A percentile compares a stretch with the other conserved stretches of the same genome.
phyloP scores from a whole-genome alignment of 2,329 filamentous ascomycete species.

The Cladosporium sp. region DNA sequence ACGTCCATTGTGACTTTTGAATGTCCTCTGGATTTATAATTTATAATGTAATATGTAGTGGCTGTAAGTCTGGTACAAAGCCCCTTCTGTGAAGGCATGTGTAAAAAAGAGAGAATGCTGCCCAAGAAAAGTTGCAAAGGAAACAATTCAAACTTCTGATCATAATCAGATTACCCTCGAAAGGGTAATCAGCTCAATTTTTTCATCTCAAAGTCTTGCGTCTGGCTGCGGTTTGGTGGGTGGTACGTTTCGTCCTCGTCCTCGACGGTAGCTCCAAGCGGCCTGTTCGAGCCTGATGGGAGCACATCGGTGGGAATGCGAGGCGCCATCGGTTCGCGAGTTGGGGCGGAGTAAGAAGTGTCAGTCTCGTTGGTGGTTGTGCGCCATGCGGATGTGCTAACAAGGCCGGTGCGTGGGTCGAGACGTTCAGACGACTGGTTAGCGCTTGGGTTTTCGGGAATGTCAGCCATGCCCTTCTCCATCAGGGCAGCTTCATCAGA shows the following conservation, averaged over 20 bases:
- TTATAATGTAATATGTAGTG: too few species aligned
- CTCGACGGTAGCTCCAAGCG: conserved; percentile 14
- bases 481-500: conserved; percentile 26
- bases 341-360: conserved; percentile 16
- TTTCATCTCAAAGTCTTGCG: conserved; percentile 28
- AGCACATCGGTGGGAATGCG: conserved; percentile 17
- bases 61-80: too few species aligned
- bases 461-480: conserved; percentile 34
- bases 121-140: too few species aligned
- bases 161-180: too few species aligned
- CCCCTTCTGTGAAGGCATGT: too few species aligned
- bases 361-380: conserved; percentile 27
- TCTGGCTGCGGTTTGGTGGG: conserved; percentile 21
- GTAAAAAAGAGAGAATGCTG: too few species aligned
- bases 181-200: conserved; percentile 13
- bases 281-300: conserved; percentile 14
- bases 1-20: too few species aligned
- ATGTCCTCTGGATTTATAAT: too few species aligned
- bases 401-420: conserved; percentile 29
- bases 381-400: conserved; percentile 29
- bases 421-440: conserved; percentile 17
- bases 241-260: conserved; percentile 18
- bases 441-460: conserved; percentile 28
- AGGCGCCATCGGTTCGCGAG: conserved; percentile 13
- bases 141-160: too few species aligned